These are phyloP conservation scores for Rhizopus sp. DNA, from an alignment of 371 early-diverging fungal species.

Conservation along the genomic window DNA sequence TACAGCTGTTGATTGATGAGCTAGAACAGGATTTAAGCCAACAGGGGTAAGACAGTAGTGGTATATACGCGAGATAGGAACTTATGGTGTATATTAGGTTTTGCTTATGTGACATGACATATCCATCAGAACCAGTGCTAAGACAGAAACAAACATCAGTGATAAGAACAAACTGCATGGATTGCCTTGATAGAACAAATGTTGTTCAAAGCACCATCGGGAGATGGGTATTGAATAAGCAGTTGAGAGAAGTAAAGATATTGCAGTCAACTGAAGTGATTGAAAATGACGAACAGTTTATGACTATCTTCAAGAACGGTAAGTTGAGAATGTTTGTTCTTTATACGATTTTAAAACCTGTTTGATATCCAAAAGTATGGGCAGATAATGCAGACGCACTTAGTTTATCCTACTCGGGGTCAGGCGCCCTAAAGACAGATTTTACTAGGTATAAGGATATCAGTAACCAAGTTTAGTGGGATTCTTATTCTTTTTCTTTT, in stretches of 20 bases:
- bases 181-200: conserved; percentile 99
- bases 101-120: conserved; percentile 19
- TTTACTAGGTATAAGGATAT: conserved; percentile 70
- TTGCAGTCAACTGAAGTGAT: conserved; percentile 62
- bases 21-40: conserved; percentile 63
- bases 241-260: conserved; percentile 66
- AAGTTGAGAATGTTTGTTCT: conserved; percentile 9
- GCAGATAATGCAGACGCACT: conserved; percentile 98
- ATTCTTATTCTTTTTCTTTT: neutral
- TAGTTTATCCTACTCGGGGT: conserved; percentile 95
- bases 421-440: conserved; percentile 97
- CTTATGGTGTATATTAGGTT: conserved; percentile 12
- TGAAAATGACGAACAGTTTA: conserved; percentile 49
- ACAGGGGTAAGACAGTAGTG: conserved; percentile 57
- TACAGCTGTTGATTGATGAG: conserved; percentile 74
- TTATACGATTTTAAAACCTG: neutral
- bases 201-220: conserved; percentile 94
- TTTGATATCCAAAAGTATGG: conserved; percentile 73
- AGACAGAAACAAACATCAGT: conserved; percentile 74
- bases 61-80: neutral
- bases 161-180: conserved; percentile 98
- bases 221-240: conserved; percentile 62
- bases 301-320: conserved; percentile 39
- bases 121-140: conserved; percentile 21
- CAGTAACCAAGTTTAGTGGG: neutral